Conservation (phyloP, 2,329 filamentous ascomycete species). For the Aureobasidium sp. region DNA sequence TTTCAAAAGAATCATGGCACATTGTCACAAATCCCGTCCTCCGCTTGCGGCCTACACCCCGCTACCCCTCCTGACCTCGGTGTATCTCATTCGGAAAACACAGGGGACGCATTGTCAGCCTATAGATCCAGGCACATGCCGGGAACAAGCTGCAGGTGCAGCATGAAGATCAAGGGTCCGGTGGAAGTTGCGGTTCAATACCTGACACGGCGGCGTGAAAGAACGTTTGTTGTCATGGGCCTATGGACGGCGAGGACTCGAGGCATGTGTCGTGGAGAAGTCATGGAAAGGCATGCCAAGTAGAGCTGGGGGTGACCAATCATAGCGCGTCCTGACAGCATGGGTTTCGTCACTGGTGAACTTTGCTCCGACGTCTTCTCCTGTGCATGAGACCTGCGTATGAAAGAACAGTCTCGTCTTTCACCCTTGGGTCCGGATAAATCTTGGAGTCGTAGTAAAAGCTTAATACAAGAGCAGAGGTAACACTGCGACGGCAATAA, state of each 20-base stretch:
- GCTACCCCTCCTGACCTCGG: slow-evolving; percentile 16
- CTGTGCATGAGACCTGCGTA: slow-evolving; percentile 4
- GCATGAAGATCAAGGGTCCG: slow-evolving; percentile 9
- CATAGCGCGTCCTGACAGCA: slow-evolving; percentile 1
- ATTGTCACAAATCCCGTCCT: not conserved
- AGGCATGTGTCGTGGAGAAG: slow-evolving; percentile 10
- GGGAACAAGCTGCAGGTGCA: not conserved
- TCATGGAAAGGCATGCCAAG: slow-evolving; percentile 1
- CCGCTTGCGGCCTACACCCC: slow-evolving; percentile 9
- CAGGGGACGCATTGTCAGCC: slow-evolving; percentile 8
- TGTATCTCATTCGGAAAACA: not conserved
- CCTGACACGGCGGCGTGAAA: slow-evolving; percentile 12
- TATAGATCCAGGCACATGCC: slow-evolving; percentile 17
- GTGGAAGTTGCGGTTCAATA: not conserved
- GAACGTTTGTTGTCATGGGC: not conserved
- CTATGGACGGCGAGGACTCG: slow-evolving; percentile 7
- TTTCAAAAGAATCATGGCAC: slow-evolving; percentile 6
- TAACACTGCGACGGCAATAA: not conserved
- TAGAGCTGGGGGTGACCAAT: not conserved
- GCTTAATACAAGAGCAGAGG: not conserved
- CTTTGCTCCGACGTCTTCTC: slow-evolving; percentile 11
- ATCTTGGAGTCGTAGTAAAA: not conserved
- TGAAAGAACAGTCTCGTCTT: not conserved
- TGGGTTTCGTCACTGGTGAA: slow-evolving; percentile 2
- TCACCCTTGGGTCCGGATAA: not conserved